These are phyloP conservation scores for Dictyostelium purpureum DNA, from an alignment of 78 protist genomes.

Conservation along the genomic window DNA sequence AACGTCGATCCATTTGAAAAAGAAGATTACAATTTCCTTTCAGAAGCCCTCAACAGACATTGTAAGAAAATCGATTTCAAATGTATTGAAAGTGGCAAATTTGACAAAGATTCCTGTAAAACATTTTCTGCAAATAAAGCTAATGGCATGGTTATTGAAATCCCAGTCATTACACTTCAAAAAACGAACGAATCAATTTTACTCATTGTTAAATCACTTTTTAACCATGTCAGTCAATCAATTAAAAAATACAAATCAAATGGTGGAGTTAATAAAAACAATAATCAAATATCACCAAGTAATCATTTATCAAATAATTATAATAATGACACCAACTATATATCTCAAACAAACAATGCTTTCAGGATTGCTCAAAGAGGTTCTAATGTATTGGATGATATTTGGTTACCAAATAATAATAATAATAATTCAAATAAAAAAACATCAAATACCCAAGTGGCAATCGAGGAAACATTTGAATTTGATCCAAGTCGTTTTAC, in stretches of 20 bases:
- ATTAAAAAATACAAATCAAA: background rate
- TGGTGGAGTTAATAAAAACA: too few relatives aligned
- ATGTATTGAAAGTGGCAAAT: background rate
- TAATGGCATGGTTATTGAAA: background rate
- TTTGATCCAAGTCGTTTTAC: too few relatives aligned
- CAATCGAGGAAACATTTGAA: too few relatives aligned
- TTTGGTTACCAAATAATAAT: too few relatives aligned
- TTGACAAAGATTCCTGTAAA: background rate
- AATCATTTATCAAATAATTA: too few relatives aligned
- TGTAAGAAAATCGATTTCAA: background rate
- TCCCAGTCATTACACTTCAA: background rate
- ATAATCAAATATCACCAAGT: too few relatives aligned
- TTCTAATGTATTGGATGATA: too few relatives aligned
- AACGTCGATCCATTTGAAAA: background rate
- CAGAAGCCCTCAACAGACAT: background rate
- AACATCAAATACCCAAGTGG: too few relatives aligned
- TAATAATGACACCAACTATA: too few relatives aligned
- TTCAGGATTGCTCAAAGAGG: too few relatives aligned
- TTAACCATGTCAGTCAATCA: background rate
- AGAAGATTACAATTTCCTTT: background rate
- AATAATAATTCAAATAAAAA: too few relatives aligned
- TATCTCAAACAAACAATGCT: too few relatives aligned
- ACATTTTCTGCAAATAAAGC: background rate
- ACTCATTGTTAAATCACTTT: background rate
- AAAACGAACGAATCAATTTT: background rate